A percentile compares a stretch with the other conserved stretches of the same genome.
Conservation (phyloP, 495 filamentous ascomycete species). For the Tuber borchii region DNA sequence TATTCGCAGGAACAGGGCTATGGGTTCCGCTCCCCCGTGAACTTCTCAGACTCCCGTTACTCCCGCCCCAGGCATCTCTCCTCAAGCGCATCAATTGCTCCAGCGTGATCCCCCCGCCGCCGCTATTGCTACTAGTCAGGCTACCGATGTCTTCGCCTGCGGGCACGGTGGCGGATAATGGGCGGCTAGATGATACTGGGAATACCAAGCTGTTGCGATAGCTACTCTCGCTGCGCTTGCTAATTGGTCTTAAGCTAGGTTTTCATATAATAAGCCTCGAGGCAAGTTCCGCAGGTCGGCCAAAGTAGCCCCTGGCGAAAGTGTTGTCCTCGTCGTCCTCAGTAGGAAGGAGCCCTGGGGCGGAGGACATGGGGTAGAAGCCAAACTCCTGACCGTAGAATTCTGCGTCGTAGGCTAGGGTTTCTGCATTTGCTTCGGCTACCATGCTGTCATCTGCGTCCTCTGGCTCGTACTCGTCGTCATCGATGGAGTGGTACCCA, state of each 20-base stretch:
- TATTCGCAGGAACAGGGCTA: too few species aligned
- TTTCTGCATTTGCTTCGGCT: conserved; percentile 89
- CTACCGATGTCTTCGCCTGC: not conserved
- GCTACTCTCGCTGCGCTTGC: conserved; percentile 90
- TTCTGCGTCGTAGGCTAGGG: conserved; percentile 81
- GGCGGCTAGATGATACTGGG: conserved; percentile 14
- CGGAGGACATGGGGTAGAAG: too few species aligned
- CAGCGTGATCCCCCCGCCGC: conserved; percentile 6
- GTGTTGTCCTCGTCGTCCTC: conserved; percentile 31
- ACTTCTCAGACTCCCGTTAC: too few species aligned
- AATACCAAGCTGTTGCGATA: conserved; percentile 72
- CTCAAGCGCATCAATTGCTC: conserved; percentile 24
- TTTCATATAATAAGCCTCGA: conserved; percentile 67
- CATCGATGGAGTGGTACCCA: conserved; percentile 44
- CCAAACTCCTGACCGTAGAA: conserved; percentile 96
- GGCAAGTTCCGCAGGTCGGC: conserved; percentile 58
- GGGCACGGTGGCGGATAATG: not conserved
- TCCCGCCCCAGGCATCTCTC: conserved; percentile 36
- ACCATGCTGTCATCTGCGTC: conserved; percentile 82
- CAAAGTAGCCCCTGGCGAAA: conserved; percentile 79
- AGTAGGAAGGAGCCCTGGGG: conserved; percentile 38
- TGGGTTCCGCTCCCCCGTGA: too few species aligned
- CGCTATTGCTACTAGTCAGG: not conserved
- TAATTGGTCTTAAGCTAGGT: conserved; percentile 92
- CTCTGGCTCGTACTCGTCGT: conserved; percentile 52